phyloP scores from a whole-genome alignment of 495 filamentous ascomycete genomes.

The Lasiosphaeria miniovina region DNA sequence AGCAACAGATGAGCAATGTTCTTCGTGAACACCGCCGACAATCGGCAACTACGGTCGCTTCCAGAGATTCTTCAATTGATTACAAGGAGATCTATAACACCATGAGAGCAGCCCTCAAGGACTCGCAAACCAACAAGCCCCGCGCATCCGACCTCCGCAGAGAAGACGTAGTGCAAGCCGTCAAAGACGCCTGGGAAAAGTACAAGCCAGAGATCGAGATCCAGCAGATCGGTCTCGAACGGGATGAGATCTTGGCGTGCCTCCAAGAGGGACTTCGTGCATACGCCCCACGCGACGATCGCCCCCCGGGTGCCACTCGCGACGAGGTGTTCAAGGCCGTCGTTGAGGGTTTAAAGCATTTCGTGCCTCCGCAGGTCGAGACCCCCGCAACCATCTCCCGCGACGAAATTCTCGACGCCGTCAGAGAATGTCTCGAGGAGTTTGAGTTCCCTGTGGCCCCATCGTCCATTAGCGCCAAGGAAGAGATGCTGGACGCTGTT shows the following conservation, averaged over 20 bases:
- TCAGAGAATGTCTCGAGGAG: constrained; percentile 73
- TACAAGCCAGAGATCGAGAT: constrained; percentile 90
- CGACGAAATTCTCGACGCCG: constrained; percentile 71
- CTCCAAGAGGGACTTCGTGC: constrained; percentile 78
- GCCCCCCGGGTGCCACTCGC: constrained; percentile 53
- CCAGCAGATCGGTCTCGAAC: constrained; percentile 82
- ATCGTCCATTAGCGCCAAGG: constrained; percentile 39
- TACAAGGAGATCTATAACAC: constrained; percentile 77
- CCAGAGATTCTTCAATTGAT: constrained; percentile 48
- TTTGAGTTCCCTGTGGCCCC: constrained; percentile 61
- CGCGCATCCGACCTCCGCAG: constrained; percentile 47
- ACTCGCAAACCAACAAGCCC: constrained; percentile 52
- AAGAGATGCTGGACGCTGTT: constrained; percentile 54
- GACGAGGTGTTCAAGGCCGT: constrained; percentile 81
- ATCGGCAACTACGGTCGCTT: constrained; percentile 41
- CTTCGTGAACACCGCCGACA: constrained; percentile 72
- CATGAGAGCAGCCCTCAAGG: constrained; percentile 72
- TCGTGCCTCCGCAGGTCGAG: constrained; percentile 65
- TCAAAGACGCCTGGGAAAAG: constrained; percentile 83
- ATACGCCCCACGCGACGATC: constrained; percentile 57
- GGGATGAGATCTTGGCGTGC: constrained; percentile 82
- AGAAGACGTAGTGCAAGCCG: constrained; percentile 80
- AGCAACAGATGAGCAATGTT: constrained; percentile 71
- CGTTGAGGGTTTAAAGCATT: constrained; percentile 76
- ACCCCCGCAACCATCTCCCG: constrained; percentile 64